phyloP scores from a whole-genome alignment of 2,329 filamentous ascomycete species.

The Clonostachys rhizophaga region DNA sequence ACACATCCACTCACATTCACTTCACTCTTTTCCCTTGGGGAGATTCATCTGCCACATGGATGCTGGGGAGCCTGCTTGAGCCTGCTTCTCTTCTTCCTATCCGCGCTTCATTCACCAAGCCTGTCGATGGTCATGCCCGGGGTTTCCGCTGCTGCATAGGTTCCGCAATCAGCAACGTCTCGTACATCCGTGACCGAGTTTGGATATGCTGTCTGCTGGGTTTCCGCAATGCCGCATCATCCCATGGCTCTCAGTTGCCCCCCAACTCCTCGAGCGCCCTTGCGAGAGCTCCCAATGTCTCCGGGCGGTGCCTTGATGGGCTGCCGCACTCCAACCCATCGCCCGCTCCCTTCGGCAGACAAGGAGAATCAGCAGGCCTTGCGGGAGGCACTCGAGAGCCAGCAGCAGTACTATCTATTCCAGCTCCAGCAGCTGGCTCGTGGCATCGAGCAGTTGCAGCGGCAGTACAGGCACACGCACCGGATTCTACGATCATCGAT shows the following conservation, averaged over 20 bases:
- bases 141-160: too few species aligned
- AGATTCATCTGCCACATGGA: too few species aligned
- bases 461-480: background rate
- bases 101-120: too few species aligned
- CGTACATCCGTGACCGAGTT: too few species aligned
- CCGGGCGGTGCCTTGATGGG: slow-evolving; percentile 11
- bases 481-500: background rate
- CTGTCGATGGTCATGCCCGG: too few species aligned
- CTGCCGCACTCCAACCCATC: slow-evolving; percentile 9
- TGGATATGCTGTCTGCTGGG: too few species aligned
- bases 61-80: too few species aligned
- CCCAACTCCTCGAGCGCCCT: slow-evolving; percentile 12
- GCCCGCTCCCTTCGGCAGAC: slow-evolving; percentile 14
- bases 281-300: slow-evolving; percentile 16
- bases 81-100: too few species aligned
- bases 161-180: too few species aligned
- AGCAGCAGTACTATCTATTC: slow-evolving; percentile 4
- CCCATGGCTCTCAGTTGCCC: too few species aligned
- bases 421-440: slow-evolving; percentile 4
- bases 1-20: background rate
- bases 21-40: too few species aligned
- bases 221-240: too few species aligned
- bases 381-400: slow-evolving; percentile 7
- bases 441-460: background rate
- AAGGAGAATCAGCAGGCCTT: slow-evolving; percentile 17